Conservation (phyloP, 805 yeast genomes). For the Lipomyces yamanashiensis region DNA sequence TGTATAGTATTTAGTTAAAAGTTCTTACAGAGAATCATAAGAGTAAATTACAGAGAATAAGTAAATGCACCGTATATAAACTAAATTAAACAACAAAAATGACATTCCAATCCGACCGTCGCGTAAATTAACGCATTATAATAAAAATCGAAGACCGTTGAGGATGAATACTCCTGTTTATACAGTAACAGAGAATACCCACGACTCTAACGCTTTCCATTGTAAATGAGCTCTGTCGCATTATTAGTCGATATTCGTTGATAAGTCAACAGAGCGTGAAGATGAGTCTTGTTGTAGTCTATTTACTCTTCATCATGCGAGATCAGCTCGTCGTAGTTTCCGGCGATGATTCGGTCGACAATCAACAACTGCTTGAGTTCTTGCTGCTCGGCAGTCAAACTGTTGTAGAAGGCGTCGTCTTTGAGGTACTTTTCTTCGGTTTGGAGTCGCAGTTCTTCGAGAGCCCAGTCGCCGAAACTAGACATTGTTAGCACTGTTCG, state of each 20-base stretch:
- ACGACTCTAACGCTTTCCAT: neutral
- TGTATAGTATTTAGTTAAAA: too few species aligned
- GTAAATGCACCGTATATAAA: conserved; percentile 2
- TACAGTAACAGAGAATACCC: neutral
- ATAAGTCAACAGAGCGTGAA: neutral
- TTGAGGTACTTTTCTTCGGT: conserved; percentile 67
- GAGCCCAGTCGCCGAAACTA: conserved; percentile 71
- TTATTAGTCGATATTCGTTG: too few species aligned
- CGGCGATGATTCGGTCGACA: conserved; percentile 78
- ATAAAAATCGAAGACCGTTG: neutral
- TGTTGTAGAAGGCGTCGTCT: conserved; percentile 52
- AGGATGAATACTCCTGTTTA: neutral
- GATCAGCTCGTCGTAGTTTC: conserved; percentile 70
- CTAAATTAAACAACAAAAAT: neutral
- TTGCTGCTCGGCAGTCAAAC: conserved; percentile 57
- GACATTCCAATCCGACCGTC: neutral
- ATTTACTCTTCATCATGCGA: conserved; percentile 19
- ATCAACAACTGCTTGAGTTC: conserved; percentile 74
- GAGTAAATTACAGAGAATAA: too few species aligned
- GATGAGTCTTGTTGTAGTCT: neutral
- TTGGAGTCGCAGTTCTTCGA: conserved; percentile 77
- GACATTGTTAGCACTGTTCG: neutral
- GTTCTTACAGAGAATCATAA: too few species aligned
- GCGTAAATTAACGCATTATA: neutral
- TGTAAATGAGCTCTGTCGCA: neutral